Evolutionary conservation across 352 stramenopile genomes (phyloP).

Genomic region (Pythium pyrilobum): DNA sequence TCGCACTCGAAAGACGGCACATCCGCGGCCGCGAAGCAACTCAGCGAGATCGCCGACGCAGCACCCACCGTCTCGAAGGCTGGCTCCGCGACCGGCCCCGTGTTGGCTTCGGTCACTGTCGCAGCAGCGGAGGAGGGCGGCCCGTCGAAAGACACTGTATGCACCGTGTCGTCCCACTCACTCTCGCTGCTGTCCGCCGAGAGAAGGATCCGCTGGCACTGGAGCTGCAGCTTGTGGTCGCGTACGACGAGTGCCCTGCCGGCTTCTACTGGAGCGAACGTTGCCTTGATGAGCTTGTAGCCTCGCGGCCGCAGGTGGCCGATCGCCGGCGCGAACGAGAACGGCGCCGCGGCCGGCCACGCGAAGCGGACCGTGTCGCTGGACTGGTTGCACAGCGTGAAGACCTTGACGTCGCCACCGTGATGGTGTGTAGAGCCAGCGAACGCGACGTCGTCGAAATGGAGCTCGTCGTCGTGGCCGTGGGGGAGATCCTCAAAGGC

Average conservation of each 20-base stretch:
- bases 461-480: constrained; percentile 67
- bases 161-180: constrained; percentile 79
- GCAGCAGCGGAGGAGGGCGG: not conserved
- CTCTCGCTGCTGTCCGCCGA: constrained; percentile 17
- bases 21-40: constrained; percentile 69
- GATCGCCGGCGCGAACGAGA: constrained; percentile 64
- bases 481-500: constrained; percentile 84
- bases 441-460: constrained; percentile 81
- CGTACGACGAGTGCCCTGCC: constrained; percentile 33
- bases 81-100: constrained; percentile 29
- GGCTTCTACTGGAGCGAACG: constrained; percentile 40
- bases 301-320: constrained; percentile 62
- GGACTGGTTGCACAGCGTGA: constrained; percentile 74
- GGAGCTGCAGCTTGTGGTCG: constrained; percentile 31
- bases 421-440: not conserved
- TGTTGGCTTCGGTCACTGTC: constrained; percentile 15
- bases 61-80: constrained; percentile 34
- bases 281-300: constrained; percentile 69
- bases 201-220: constrained; percentile 55
- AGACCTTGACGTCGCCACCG: constrained; percentile 51
- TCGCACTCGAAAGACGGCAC: constrained; percentile 53
- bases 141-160: constrained; percentile 48
- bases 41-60: constrained; percentile 34
- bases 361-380: constrained; percentile 60
- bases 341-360: constrained; percentile 44